Percentiles rank a stretch among this genome's conserved stretches.
phyloP scores from a whole-genome alignment of 768 basidiomycete species.

The Mycena filopes region DNA sequence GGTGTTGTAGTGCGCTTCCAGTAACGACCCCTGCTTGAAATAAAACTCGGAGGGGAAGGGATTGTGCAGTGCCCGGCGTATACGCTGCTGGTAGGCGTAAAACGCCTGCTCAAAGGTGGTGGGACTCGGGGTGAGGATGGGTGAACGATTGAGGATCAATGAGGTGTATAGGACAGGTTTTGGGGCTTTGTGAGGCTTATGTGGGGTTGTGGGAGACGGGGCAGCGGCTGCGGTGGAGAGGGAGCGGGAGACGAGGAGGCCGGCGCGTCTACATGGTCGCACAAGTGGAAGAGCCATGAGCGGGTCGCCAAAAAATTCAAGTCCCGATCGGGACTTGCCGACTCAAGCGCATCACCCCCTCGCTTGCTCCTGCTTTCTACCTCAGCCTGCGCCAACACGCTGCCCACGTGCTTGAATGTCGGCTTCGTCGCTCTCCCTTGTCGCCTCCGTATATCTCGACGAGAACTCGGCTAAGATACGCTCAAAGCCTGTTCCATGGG shows the following conservation, averaged over 20 bases:
- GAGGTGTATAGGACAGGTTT: slow-evolving; percentile 63
- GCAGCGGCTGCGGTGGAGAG: slow-evolving; percentile 23
- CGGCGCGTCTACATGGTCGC: slow-evolving; percentile 22
- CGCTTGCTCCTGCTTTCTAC: no score
- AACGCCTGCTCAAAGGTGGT: slow-evolving; percentile 83
- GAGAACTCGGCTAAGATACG: slow-evolving; percentile 89
- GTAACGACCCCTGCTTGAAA: slow-evolving; percentile 90
- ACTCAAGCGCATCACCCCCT: no score
- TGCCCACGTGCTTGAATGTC: no score
- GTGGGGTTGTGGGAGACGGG: slow-evolving; percentile 11
- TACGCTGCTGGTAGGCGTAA: slow-evolving; percentile 84
- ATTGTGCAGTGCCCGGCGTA: slow-evolving; percentile 87
- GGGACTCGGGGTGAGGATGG: slow-evolving; percentile 77
- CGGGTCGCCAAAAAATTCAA: neutral
- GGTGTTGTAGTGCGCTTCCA: slow-evolving; percentile 81
- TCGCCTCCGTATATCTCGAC: slow-evolving; percentile 86
- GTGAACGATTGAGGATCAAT: slow-evolving; percentile 83
- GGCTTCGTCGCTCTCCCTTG: slow-evolving; percentile 71
- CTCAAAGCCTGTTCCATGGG: slow-evolving; percentile 95
- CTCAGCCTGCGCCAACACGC: no score
- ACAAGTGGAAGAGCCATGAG: slow-evolving; percentile 17
- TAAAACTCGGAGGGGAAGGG: slow-evolving; percentile 93
- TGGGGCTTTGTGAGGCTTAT: slow-evolving; percentile 35
- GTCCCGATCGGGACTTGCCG: neutral
- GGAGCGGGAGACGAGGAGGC: slow-evolving; percentile 24